Evolutionary conservation across 2,329 filamentous ascomycete species (phyloP).

Genomic region (Elsinoe necatrix): DNA sequence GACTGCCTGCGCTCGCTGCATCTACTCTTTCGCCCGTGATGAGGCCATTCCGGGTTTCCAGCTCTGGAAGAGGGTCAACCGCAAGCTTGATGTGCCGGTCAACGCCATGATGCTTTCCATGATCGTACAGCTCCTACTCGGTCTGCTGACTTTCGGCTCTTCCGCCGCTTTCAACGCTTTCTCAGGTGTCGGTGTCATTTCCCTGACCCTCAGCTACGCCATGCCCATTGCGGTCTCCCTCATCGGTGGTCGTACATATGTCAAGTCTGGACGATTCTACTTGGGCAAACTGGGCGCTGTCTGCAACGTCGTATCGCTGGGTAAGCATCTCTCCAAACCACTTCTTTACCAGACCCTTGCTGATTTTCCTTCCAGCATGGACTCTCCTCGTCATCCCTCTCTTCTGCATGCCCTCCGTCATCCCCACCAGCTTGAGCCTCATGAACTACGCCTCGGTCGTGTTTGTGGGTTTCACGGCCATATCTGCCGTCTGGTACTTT

Average conservation of each 20-base stretch:
- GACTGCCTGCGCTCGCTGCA: constrained; percentile 58
- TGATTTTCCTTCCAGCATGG: constrained; percentile 46
- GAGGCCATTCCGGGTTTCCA: constrained; percentile 57
- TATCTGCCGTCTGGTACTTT: constrained; percentile 60
- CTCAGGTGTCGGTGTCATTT: constrained; percentile 61
- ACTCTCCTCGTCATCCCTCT: constrained; percentile 60
- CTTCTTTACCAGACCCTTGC: constrained; percentile 25
- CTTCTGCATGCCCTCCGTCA: constrained; percentile 61
- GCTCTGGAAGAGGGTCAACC: constrained; percentile 54
- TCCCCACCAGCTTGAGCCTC: constrained; percentile 50
- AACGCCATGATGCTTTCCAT: constrained; percentile 67
- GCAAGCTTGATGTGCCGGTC: constrained; percentile 54
- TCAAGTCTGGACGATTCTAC: constrained; percentile 50
- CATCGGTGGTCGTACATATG: constrained; percentile 50
- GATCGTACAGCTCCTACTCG: constrained; percentile 55
- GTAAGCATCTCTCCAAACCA: constrained; percentile 40
- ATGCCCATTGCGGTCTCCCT: constrained; percentile 58
- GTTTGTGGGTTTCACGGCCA: constrained; percentile 56
- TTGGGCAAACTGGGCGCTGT: constrained; percentile 54
- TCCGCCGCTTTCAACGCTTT: constrained; percentile 59
- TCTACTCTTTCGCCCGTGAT: constrained; percentile 63
- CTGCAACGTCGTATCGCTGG: constrained; percentile 56
- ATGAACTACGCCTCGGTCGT: constrained; percentile 72
- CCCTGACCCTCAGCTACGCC: constrained; percentile 59
- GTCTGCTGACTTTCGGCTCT: constrained; percentile 61